Base-by-base conservation (phyloP, 2,329 filamentous ascomycete genomes). In the Diaporthe sp. region DNA sequence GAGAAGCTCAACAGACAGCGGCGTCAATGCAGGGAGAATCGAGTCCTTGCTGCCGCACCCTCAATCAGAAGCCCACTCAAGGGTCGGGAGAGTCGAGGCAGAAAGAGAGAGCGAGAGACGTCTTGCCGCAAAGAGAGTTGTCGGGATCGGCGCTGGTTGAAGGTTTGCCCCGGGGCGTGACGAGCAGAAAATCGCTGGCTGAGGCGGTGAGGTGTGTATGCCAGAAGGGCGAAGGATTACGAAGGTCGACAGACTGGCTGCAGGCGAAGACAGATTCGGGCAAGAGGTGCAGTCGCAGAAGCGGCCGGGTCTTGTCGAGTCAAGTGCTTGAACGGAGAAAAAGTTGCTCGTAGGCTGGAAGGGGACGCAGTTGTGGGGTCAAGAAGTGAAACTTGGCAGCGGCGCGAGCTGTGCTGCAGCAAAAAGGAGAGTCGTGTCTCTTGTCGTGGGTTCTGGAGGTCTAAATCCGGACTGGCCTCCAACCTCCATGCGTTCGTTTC, bases 311-410 rank as follows among this genome's bases (percentile, higher is more conserved):
- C 72, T 51, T 51, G 68, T 61, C 58, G 47, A 51, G 51, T 56
- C 47, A 70, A 73, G 56, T 50, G 50, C 50, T 66, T 50, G 72
- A 63, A 70, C 32, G 72, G 72, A 70, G 56, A 73, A 73, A 70
- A 70, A 70, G 61, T 70, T 58, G 71, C 61, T 50, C 44, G 71
- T 69, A 19, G 53, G 53, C 53, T 70, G 55, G 59, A 68, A 58
- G 61, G 50, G 51, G 47, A 68, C 17, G 50, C 59, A 58, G 58
- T 65, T 66, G 68, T 65, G 68, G 51, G 68, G 70, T 61, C 56
- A 44, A 69, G 70, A 71, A 71, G 63, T 56, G 74, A 74, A 75
- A 75, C 74, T 75, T 75, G 74, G 74, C 74, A 75, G 74, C 71
- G 65, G 72, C 59, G 50, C 55, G 63, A 50, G 65, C 63, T 70